Conservation (phyloP, 108 stramenopile species). For the Skeletonema costatum region DNA sequence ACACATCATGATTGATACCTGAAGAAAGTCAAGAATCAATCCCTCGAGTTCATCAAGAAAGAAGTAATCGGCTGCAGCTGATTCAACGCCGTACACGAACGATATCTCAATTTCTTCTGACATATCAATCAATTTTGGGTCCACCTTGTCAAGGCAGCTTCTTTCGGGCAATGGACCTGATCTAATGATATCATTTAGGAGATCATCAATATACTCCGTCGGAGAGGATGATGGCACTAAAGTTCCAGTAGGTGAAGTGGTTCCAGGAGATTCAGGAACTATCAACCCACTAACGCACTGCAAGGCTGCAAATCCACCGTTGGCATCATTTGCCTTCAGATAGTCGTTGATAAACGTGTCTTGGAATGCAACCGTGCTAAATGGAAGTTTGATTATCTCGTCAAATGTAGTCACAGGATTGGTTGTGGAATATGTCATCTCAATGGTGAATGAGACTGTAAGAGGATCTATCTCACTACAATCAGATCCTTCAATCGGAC, state of each 20-base stretch:
- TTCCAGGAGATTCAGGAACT: neutral
- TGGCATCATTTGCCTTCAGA: neutral
- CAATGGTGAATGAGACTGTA: constrained; percentile 1
- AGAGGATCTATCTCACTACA: constrained; percentile 16
- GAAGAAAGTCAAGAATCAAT: constrained; percentile 34
- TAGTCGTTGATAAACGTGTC: neutral
- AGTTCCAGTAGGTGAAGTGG: neutral
- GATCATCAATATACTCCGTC: constrained; percentile 25
- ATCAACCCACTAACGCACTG: constrained; percentile 5
- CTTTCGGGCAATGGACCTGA: neutral
- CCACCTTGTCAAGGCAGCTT: neutral
- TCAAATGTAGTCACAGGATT: neutral
- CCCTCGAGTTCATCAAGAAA: constrained; percentile 21
- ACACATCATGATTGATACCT: constrained; percentile 32
- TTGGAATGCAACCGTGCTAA: constrained; percentile 1
- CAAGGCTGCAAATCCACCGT: neutral
- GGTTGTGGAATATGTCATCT: constrained; percentile 10
- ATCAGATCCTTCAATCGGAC: neutral
- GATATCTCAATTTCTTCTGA: constrained; percentile 31
- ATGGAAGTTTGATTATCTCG: constrained; percentile 4
- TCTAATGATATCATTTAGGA: constrained; percentile 12
- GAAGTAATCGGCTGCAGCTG: neutral
- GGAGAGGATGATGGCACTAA: neutral
- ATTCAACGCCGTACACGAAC: constrained; percentile 42
- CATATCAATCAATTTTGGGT: neutral